A percentile compares a stretch with the other conserved stretches of the same genome.
Conservation (phyloP, 2,329 filamentous ascomycete species). For the Endoconidiophora polonica region DNA sequence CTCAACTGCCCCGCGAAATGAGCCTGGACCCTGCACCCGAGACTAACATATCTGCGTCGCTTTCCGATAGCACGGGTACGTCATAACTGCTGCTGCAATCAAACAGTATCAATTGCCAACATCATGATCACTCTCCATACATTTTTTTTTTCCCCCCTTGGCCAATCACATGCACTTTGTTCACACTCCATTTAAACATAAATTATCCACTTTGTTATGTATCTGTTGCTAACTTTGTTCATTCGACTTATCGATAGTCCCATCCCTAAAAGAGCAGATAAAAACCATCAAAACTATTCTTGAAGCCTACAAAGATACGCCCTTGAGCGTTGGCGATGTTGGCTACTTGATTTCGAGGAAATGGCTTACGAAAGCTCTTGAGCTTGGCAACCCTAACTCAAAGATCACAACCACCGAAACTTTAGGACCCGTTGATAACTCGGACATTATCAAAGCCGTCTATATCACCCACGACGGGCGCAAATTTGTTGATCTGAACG, state of each 20-base stretch:
- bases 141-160: not conserved
- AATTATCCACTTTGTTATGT: not conserved
- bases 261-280: conserved; percentile 44
- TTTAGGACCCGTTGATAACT: conserved; percentile 74
- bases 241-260: conserved; percentile 12
- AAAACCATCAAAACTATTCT: conserved; percentile 49
- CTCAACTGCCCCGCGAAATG: conserved; percentile 12
- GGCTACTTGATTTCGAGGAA: conserved; percentile 62
- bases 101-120: not conserved
- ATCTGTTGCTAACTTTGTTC: not conserved
- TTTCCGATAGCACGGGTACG: conserved; percentile 8
- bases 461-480: conserved; percentile 32
- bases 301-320: conserved; percentile 32
- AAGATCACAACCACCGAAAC: conserved; percentile 41
- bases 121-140: not conserved
- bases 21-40: conserved; percentile 9
- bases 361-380: conserved; percentile 62
- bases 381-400: conserved; percentile 41
- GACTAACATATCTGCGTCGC: not conserved
- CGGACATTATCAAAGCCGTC: conserved; percentile 54
- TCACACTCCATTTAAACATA: not conserved
- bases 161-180: not conserved
- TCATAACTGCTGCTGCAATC: conserved; percentile 1
- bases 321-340: conserved; percentile 52
- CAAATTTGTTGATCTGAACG: conserved; percentile 57